A percentile compares a stretch with the other conserved stretches of the same genome.
Conservation (phyloP, 805 yeast species). For the Kluyveromyces wickerhamii region DNA sequence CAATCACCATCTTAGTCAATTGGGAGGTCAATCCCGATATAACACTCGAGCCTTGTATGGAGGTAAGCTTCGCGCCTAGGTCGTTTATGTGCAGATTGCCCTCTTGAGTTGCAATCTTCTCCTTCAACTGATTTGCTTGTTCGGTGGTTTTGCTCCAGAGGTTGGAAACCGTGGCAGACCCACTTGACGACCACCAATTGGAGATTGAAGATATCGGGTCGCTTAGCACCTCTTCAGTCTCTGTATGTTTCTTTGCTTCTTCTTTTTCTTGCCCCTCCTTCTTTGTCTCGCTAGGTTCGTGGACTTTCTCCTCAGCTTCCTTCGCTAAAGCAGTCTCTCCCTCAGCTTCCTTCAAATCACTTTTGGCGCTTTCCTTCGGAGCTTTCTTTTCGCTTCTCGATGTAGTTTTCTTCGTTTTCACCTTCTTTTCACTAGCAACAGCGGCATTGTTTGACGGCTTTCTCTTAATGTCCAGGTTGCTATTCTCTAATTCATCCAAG, state of each 20-base stretch:
- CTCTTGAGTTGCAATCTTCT: conserved; percentile 29
- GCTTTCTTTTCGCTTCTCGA: conserved; percentile 11
- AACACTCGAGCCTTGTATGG: conserved; percentile 9
- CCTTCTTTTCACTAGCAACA: conserved; percentile 6
- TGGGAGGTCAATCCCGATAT: conserved; percentile 28
- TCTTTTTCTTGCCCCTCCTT: conserved; percentile 17
- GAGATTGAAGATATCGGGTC: conserved; percentile 63
- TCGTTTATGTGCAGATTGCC: conserved; percentile 27
- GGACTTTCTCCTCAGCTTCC: conserved; percentile 3
- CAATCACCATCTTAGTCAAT: conserved; percentile 27
- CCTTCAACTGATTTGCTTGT: conserved; percentile 35
- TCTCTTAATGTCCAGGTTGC: conserved; percentile 36
- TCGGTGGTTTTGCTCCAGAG: conserved; percentile 57
- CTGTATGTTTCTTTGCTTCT: conserved; percentile 16
- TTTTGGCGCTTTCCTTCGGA: conserved; percentile 8
- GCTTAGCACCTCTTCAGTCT: conserved; percentile 26
- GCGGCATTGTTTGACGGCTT: conserved; percentile 7
- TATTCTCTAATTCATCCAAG: conserved; percentile 62
- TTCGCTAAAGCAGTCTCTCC: conserved; percentile 15
- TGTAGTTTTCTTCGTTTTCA: conserved; percentile 10
- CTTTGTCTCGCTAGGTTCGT: no score
- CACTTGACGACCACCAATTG: conserved; percentile 69
- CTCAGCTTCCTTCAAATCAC: conserved; percentile 10
- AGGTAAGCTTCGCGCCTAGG: conserved; percentile 21
- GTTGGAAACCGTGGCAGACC: conserved; percentile 55